Conservation (phyloP, 2,329 filamentous ascomycete species). For the Microcyclospora tardicrescens region DNA sequence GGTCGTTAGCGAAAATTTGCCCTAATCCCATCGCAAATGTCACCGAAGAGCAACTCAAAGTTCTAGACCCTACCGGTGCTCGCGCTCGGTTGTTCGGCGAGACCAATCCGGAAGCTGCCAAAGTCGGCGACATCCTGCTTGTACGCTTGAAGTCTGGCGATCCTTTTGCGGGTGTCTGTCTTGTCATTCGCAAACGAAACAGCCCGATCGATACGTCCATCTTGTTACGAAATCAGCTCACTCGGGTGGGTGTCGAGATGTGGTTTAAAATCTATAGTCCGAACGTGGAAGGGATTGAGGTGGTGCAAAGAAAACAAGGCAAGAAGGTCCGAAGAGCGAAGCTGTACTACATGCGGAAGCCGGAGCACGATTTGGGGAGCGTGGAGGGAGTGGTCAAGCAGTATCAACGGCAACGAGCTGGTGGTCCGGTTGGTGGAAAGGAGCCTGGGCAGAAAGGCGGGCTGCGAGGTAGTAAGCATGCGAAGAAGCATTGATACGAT, state of each 20-base stretch:
- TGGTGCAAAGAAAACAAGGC: constrained; percentile 64
- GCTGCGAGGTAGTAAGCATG: too few species aligned
- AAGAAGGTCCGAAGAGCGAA: constrained; percentile 79
- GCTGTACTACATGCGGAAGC: constrained; percentile 81
- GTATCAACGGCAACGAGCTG: constrained; percentile 45
- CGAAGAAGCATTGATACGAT: too few species aligned
- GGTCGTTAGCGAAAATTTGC: constrained; percentile 42
- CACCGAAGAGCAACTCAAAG: constrained; percentile 53
- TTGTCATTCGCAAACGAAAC: constrained; percentile 67
- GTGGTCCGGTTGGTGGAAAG: constrained; percentile 14
- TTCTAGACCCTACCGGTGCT: constrained; percentile 73
- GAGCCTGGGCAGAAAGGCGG: constrained; percentile 13
- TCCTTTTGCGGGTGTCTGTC: constrained; percentile 76
- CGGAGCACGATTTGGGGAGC: constrained; percentile 74
- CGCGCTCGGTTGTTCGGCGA: constrained; percentile 70
- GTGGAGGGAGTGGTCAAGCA: constrained; percentile 66
- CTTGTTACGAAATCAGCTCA: constrained; percentile 72
- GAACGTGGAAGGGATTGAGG: constrained; percentile 78
- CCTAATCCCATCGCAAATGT: constrained; percentile 57
- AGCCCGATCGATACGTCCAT: constrained; percentile 74
- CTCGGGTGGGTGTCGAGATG: constrained; percentile 84
- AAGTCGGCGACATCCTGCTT: constrained; percentile 80
- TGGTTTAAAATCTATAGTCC: constrained; percentile 94
- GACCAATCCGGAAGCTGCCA: constrained; percentile 63
- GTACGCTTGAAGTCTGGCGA: constrained; percentile 76